Evolutionary conservation across 176 grass and related monocot species (phyloP).

Genomic region (Bothriochloa decipiens): DNA sequence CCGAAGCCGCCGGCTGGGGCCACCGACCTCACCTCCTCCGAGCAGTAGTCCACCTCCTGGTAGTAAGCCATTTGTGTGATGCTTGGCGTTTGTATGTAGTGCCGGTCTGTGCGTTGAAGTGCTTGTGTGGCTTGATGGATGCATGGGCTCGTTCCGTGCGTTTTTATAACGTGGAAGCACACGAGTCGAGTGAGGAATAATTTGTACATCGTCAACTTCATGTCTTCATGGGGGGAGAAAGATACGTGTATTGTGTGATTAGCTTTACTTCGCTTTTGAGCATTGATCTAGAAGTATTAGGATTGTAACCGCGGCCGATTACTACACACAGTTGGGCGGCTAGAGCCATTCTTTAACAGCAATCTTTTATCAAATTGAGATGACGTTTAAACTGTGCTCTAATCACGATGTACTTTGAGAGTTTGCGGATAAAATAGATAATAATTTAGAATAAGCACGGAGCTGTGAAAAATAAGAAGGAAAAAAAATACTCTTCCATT

Average conservation of each 20-base stretch:
- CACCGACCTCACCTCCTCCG: conserved; percentile 55
- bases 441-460: background rate
- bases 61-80: conserved; percentile 41
- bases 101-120: background rate
- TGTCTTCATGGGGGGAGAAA: conserved; percentile 11
- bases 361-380: background rate
- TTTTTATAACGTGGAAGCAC: conserved; percentile 41
- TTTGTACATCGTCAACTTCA: background rate
- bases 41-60: conserved; percentile 51
- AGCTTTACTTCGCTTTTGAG: background rate
- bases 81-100: background rate
- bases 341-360: background rate
- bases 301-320: background rate
- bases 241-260: background rate
- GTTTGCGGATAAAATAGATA: too few species aligned
- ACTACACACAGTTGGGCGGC: too few species aligned
- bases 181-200: conserved; percentile 22
- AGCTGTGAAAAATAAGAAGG: background rate
- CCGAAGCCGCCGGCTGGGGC: conserved; percentile 6
- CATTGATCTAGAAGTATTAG: background rate
- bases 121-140: conserved; percentile 6
- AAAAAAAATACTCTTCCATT: background rate
- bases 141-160: background rate
- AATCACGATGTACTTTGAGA: background rate
- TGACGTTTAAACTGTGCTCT: background rate